A percentile compares a stretch with the other conserved stretches of the same genome.
Conservation (phyloP, 345 rosid species). For the Durio zibethinus region DNA sequence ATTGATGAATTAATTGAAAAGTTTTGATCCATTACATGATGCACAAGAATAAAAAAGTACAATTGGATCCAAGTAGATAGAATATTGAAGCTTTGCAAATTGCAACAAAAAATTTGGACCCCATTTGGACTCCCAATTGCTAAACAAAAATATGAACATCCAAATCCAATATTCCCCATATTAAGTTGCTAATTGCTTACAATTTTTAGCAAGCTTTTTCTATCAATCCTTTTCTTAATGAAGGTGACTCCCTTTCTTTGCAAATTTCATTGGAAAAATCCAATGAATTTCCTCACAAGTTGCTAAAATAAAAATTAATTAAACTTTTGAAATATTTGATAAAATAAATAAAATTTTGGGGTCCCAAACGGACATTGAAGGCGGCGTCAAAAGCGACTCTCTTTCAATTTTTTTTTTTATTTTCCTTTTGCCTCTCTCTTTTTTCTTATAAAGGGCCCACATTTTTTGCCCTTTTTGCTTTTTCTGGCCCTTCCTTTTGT, state of each 20-base stretch:
- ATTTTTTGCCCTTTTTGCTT: neutral
- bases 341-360: neutral
- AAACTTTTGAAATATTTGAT: neutral
- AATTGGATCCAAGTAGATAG: neutral
- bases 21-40: neutral
- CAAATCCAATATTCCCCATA: neutral
- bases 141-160: neutral
- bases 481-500: neutral
- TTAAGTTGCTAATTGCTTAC: neutral
- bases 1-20: neutral
- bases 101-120: neutral
- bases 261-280: neutral
- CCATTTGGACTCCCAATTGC: neutral
- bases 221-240: neutral
- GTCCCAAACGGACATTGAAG: constrained; percentile 31
- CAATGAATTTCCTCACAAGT: neutral
- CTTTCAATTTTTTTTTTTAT: neutral
- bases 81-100: constrained; percentile 4
- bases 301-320: neutral
- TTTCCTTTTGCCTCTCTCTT: neutral
- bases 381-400: constrained; percentile 48
- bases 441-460: neutral
- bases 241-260: neutral
- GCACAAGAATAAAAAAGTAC: neutral
- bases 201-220: neutral